Evolutionary conservation across 441 rosid genomes (phyloP).

Genomic region (Raphanus hybrid): DNA sequence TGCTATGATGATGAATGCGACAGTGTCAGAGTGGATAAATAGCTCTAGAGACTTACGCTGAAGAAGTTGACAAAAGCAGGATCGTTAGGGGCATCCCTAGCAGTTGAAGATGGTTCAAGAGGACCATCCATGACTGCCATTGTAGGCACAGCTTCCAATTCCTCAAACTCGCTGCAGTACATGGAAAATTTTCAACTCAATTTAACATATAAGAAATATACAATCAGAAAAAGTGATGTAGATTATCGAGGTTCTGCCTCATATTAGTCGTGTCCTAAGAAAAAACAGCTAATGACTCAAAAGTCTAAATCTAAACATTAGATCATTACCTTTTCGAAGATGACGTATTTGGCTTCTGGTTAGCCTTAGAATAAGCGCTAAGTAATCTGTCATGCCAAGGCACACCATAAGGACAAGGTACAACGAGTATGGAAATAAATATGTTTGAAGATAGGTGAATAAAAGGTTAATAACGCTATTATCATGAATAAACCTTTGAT

Average conservation of each 20-base stretch:
- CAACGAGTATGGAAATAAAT: constrained; percentile 6
- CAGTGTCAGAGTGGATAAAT: constrained; percentile 6
- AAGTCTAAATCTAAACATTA: constrained; percentile 3
- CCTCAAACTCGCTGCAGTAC: constrained; percentile 84
- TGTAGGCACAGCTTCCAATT: constrained; percentile 85
- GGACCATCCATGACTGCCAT: constrained; percentile 95
- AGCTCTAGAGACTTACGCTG: constrained; percentile 60
- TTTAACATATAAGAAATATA: not conserved
- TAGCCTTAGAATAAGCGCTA: constrained; percentile 82
- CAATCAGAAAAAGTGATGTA: not conserved
- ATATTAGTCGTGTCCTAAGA: not conserved
- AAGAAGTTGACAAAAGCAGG: constrained; percentile 84
- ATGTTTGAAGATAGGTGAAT: constrained; percentile 1
- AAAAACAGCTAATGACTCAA: not conserved
- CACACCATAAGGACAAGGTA: constrained; percentile 22
- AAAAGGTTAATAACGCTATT: not conserved
- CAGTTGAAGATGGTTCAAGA: constrained; percentile 74
- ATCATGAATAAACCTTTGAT: not conserved
- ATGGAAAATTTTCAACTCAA: not conserved
- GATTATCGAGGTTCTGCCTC: not conserved
- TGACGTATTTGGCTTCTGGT: constrained; percentile 70
- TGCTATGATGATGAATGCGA: not conserved
- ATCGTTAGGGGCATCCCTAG: constrained; percentile 68
- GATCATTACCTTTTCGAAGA: constrained; percentile 62
- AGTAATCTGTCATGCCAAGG: constrained; percentile 66